Conservation (phyloP, 345 rosid genomes). For the Pistacia vera region DNA sequence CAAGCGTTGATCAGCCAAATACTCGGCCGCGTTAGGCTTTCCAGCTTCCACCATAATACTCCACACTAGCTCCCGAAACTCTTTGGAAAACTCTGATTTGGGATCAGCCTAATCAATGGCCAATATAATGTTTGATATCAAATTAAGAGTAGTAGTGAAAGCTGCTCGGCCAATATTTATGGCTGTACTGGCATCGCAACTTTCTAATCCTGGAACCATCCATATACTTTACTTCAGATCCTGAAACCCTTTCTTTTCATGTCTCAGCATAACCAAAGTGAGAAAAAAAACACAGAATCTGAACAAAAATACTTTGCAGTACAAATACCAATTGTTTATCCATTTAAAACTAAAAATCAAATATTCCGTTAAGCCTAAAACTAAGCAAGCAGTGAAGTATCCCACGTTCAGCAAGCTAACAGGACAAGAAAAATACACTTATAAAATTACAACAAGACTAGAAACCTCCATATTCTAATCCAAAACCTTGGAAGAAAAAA, state of each 20-base stretch:
- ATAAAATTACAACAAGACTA: neutral
- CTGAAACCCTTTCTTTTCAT: neutral
- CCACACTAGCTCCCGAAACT: too few relatives aligned
- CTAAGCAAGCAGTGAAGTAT: neutral
- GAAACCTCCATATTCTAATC: neutral
- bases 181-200: too few relatives aligned
- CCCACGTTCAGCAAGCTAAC: neutral
- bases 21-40: too few relatives aligned
- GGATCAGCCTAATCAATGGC: too few relatives aligned
- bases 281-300: constrained; percentile 1
- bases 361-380: neutral
- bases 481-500: neutral
- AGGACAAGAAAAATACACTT: neutral
- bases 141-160: too few relatives aligned
- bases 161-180: too few relatives aligned
- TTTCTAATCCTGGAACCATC: neutral
- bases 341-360: neutral
- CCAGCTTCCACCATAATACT: too few relatives aligned
- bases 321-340: neutral
- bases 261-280: neutral
- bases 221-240: neutral
- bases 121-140: too few relatives aligned
- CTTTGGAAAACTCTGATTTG: too few relatives aligned
- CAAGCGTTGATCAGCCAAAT: too few relatives aligned
- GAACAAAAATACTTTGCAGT: neutral